Conservation (phyloP, 1,284 basidiomycete species). For the Trametes sp. region DNA sequence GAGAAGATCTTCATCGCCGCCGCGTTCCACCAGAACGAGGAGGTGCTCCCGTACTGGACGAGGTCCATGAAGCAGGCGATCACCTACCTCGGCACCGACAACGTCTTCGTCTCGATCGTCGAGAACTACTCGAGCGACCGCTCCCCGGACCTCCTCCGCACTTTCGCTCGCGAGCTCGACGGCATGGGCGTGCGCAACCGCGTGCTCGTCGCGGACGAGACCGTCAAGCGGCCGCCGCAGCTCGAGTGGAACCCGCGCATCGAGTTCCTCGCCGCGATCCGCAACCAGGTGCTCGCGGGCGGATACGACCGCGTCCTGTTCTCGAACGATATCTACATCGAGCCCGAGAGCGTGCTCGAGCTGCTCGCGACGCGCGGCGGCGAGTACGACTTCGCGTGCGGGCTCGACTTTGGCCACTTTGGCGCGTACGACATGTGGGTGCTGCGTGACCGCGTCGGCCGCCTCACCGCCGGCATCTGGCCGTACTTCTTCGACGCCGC, state of each 20-base stretch:
- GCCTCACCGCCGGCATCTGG: conserved; percentile 54
- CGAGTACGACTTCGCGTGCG: conserved; percentile 63
- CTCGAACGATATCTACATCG: conserved; percentile 59
- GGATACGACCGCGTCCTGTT: conserved; percentile 56
- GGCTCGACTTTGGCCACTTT: conserved; percentile 54
- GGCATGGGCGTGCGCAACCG: conserved; percentile 42
- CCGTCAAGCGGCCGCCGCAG: conserved; percentile 44
- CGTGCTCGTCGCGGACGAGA: conserved; percentile 43
- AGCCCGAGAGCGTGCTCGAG: conserved; percentile 53
- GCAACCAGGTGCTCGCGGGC: conserved; percentile 52
- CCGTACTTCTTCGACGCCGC: conserved; percentile 57
- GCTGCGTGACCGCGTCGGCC: conserved; percentile 49
- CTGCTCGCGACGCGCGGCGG: conserved; percentile 55
- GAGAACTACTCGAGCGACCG: conserved; percentile 59
- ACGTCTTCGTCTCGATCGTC: conserved; percentile 63
- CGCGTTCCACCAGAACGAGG: conserved; percentile 50
- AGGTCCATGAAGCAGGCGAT: conserved; percentile 47
- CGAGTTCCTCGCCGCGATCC: conserved; percentile 51
- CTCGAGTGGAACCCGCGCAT: conserved; percentile 51
- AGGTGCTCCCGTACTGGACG: conserved; percentile 51
- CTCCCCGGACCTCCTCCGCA: conserved; percentile 49
- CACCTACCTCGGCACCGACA: conserved; percentile 53
- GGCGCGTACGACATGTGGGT: conserved; percentile 60
- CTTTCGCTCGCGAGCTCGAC: conserved; percentile 45
- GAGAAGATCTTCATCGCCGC: conserved; percentile 49